Conservation (phyloP, 352 stramenopile genomes). For the Globisporangium apiculatum region DNA sequence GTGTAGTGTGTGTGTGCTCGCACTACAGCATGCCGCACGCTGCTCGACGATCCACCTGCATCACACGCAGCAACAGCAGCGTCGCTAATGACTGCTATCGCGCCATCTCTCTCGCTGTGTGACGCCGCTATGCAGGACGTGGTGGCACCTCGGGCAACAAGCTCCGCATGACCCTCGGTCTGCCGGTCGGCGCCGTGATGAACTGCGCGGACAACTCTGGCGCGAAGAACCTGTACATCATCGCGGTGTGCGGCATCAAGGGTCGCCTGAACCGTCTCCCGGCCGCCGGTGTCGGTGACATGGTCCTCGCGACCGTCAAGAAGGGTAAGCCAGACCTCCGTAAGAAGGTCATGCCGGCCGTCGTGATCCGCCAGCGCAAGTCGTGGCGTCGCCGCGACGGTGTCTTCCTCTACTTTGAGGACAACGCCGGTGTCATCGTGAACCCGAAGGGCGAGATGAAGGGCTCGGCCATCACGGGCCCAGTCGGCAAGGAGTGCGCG, state of each 20-base stretch:
- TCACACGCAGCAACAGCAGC: neutral
- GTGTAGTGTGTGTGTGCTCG: neutral
- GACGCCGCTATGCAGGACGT: slow-evolving; percentile 69
- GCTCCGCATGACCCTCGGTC: slow-evolving; percentile 98
- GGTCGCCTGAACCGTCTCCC: slow-evolving; percentile 98
- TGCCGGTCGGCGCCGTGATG: slow-evolving; percentile 97
- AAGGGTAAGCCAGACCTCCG: slow-evolving; percentile 99
- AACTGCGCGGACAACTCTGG: slow-evolving; percentile 99
- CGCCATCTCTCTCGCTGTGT: neutral
- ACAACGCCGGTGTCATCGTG: slow-evolving; percentile 99
- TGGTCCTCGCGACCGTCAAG: slow-evolving; percentile 99
- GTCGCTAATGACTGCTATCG: neutral
- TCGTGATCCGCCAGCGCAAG: slow-evolving; percentile 99
- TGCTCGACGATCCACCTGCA: neutral
- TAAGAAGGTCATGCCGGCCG: slow-evolving; percentile 99
- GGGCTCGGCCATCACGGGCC: slow-evolving; percentile 98
- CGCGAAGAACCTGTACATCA: slow-evolving; percentile 99
- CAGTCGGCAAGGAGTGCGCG: slow-evolving; percentile 99
- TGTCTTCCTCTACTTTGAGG: slow-evolving; percentile 99
- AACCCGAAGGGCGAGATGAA: slow-evolving; percentile 99
- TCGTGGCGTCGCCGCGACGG: slow-evolving; percentile 98
- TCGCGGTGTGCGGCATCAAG: slow-evolving; percentile 99
- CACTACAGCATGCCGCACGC: neutral
- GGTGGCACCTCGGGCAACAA: slow-evolving; percentile 97
- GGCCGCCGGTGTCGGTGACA: slow-evolving; percentile 97